Evolutionary conservation across 148 eudicot genomes (phyloP).

Genomic region (Arctostaphylos glauca): DNA sequence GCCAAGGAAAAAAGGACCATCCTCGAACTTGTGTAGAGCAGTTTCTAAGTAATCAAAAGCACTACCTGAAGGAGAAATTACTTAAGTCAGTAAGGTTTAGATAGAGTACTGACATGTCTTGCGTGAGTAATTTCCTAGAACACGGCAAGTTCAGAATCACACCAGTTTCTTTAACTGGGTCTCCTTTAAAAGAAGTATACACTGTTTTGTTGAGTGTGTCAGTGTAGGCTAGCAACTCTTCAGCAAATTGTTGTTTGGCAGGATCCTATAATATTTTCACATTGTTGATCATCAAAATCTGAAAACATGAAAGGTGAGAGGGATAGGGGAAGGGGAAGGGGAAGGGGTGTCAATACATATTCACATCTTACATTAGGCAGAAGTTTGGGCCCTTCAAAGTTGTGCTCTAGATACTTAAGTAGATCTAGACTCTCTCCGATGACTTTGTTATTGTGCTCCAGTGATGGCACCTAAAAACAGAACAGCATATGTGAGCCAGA

Average conservation of each 20-base stretch:
- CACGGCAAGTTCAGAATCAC: slow-evolving; percentile 4
- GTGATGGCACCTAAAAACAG: slow-evolving; percentile 53
- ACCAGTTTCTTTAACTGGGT: slow-evolving; percentile 45
- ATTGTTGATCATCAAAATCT: background rate
- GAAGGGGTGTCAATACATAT: background rate
- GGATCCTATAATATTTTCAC: slow-evolving; percentile 50
- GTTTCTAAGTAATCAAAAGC: slow-evolving; percentile 68
- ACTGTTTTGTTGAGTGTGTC: slow-evolving; percentile 30
- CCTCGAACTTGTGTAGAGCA: slow-evolving; percentile 69
- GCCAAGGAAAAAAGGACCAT: slow-evolving; percentile 86
- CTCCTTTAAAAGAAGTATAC: slow-evolving; percentile 46
- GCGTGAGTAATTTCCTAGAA: background rate
- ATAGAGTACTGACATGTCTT: background rate
- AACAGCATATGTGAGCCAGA: background rate
- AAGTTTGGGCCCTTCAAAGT: slow-evolving; percentile 76
- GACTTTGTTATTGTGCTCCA: slow-evolving; percentile 65
- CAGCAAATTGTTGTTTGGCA: slow-evolving; percentile 59
- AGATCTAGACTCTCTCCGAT: slow-evolving; percentile 76
- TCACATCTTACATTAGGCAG: slow-evolving; percentile 52
- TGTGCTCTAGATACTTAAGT: slow-evolving; percentile 55
- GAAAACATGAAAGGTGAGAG: background rate
- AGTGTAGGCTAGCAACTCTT: slow-evolving; percentile 49
- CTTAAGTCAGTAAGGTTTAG: background rate
- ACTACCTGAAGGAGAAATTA: slow-evolving; percentile 34
- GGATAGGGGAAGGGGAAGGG: background rate